Evolutionary conservation across 768 basidiomycete genomes (phyloP).

Genomic region (Suillus clintonianus): DNA sequence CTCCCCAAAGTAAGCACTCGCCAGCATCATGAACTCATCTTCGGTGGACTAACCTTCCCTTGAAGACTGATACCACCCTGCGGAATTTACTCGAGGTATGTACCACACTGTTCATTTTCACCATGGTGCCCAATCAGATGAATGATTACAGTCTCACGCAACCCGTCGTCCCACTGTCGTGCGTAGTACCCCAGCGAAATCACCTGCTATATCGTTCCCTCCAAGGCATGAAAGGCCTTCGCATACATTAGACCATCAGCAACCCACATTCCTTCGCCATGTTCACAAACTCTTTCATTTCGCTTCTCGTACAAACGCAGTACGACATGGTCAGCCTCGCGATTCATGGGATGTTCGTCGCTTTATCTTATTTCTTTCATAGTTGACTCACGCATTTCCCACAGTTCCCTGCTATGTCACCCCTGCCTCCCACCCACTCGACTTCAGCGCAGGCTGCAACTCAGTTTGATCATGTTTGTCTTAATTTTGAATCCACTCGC

Average conservation of each 20-base stretch:
- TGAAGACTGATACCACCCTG: not conserved
- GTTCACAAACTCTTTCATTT: not conserved
- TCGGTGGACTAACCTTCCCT: not conserved
- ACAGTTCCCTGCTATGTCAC: not conserved
- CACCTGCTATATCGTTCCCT: not conserved
- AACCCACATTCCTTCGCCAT: not conserved
- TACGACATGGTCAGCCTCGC: not conserved
- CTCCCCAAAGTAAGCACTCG: not conserved
- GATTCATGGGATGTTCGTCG: not conserved
- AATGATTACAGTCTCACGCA: not conserved
- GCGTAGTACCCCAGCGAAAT: not conserved
- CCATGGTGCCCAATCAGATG: not conserved
- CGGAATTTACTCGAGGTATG: not conserved
- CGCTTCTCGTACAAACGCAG: not conserved
- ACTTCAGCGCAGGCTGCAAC: too few species aligned
- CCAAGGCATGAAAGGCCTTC: not conserved
- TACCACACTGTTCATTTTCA: not conserved
- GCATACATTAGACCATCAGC: not conserved
- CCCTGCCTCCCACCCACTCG: not conserved
- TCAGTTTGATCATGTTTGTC: not conserved
- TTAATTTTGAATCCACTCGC: not conserved
- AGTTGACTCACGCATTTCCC: not conserved
- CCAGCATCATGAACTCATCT: not conserved
- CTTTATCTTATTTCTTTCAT: not conserved
- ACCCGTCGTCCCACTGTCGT: not conserved